Evolutionary conservation across 2,329 filamentous ascomycete species (phyloP).

Genomic region (Blastomyces gilchristii): DNA sequence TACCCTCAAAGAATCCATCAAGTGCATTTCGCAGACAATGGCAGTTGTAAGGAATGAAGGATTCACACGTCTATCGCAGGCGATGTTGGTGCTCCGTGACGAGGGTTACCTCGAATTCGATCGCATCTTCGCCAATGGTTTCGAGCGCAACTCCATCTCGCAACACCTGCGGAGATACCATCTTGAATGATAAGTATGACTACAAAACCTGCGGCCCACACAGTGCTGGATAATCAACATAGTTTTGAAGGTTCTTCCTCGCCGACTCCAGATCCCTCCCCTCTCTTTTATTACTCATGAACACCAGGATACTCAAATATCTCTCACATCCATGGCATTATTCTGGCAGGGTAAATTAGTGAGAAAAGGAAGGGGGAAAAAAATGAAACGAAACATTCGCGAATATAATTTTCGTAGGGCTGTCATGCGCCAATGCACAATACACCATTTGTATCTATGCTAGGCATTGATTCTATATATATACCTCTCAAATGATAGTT

Average conservation of each 20-base stretch:
- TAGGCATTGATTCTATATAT: not conserved
- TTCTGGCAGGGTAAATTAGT: not conserved
- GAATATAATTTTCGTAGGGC: no score
- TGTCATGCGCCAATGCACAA: not conserved
- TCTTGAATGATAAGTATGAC: not conserved
- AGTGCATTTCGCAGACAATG: constrained; percentile 50
- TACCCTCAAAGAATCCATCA: constrained; percentile 49
- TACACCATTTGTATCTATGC: not conserved
- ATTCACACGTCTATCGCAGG: no score
- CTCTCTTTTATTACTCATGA: not conserved
- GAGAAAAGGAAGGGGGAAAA: not conserved
- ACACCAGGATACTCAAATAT: not conserved
- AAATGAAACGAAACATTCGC: not conserved
- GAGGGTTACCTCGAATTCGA: not conserved
- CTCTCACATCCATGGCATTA: not conserved
- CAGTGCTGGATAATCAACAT: not conserved
- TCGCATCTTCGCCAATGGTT: not conserved
- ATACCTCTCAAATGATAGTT: not conserved
- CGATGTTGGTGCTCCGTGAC: not conserved
- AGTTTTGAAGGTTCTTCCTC: not conserved
- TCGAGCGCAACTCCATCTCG: not conserved
- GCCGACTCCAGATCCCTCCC: not conserved
- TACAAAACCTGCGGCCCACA: not conserved
- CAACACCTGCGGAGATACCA: not conserved
- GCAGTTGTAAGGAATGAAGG: constrained; percentile 28